These are phyloP conservation scores for Lycium ferocissimum DNA, from an alignment of 257 asterid genomes.

Conservation along the genomic window DNA sequence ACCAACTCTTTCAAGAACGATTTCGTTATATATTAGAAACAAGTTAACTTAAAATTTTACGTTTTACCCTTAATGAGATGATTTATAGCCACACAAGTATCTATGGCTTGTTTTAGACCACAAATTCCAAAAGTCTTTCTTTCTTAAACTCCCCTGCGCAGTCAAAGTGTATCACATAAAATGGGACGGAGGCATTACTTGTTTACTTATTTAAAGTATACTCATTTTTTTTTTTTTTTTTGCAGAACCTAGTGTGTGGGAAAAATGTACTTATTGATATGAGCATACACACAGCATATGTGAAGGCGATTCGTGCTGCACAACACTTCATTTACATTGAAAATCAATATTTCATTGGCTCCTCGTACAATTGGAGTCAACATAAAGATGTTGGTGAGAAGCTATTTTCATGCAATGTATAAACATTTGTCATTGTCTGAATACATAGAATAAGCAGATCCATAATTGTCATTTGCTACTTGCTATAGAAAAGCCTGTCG, in stretches of 20 bases:
- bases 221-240: slow-evolving; percentile 23
- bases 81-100: slow-evolving; percentile 11
- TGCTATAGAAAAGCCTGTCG: not conserved
- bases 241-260: slow-evolving; percentile 91
- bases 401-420: not conserved
- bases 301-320: slow-evolving; percentile 94
- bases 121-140: not conserved
- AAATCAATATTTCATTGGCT: slow-evolving; percentile 97
- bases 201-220: slow-evolving; percentile 25
- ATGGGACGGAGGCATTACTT: slow-evolving; percentile 15
- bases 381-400: slow-evolving; percentile 79
- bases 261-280: slow-evolving; percentile 94
- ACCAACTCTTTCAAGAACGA: not conserved
- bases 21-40: not conserved
- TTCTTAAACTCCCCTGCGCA: not conserved
- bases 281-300: slow-evolving; percentile 97
- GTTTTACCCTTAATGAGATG: not conserved
- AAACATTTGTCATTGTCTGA: not conserved
- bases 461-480: not conserved
- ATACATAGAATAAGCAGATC: not conserved
- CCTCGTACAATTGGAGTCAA: slow-evolving; percentile 89
- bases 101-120: slow-evolving; percentile 5
- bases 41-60: not conserved
- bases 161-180: not conserved
- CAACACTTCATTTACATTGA: slow-evolving; percentile 94